Evolutionary conservation across 257 asterid species (phyloP), one percentile per base, ranked within the genome.

Genomic region (Nicotiana knightiana): DNA sequence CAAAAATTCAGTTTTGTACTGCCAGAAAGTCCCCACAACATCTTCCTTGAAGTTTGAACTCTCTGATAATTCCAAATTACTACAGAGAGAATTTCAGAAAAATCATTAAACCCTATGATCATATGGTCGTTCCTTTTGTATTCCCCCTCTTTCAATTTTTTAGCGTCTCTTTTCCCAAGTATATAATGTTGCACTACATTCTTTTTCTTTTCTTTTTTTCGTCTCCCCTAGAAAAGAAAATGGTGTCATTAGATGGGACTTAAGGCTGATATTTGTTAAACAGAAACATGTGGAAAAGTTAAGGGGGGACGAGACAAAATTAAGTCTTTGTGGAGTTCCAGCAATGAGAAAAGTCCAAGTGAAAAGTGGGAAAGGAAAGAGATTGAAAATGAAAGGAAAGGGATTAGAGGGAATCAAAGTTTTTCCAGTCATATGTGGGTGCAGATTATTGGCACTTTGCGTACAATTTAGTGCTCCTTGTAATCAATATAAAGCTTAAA

Each of bases 11-110:
- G 9, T 39, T 70, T 33, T 81, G 64, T 48, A 57, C 82, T 81
- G 76, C 82, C 82, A 55, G 65, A 35, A 68, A n/a, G 88, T 10
- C 85, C 87, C 89, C 77, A 81, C 88, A 88, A 85, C 87, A 88
- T 88, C 88, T 83, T 83, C 86, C 83, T 86, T 79, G 87, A 70
- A 83, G 54, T 88, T 86, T 83, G 91, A 86, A 81, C 58, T 39
- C 77, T 70, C 76, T 4, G 11, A 70, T 39, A 39, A 39, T 70
- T 70, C 77, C 77, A 39, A 70, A 70, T 37, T 21, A 70, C 58
- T 39, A n/a, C 11, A 9, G 16, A 68, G 33, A 68, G 33, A 39
- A 39, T n/a, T 68, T 9, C 37, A 17, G 28, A 8, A 67, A 67
- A 62, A 18, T 17, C 54, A 13, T 35, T 18, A 17, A 13, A 9